Evolutionary conservation across 805 yeast genomes (phyloP).

Genomic region (Saturnispora saitoi): DNA sequence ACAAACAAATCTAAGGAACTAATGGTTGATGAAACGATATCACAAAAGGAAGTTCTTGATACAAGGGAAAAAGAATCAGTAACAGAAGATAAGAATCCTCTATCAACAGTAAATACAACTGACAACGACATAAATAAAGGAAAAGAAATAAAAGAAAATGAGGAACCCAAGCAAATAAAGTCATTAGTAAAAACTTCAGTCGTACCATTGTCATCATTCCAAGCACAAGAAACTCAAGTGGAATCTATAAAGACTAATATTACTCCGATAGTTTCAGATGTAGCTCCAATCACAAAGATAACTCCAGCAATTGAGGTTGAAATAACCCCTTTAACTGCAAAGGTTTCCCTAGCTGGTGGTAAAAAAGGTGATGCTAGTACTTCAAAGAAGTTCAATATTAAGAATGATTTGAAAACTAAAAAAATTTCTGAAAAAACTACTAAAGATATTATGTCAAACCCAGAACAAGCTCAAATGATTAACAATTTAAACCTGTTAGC

Average conservation of each 20-base stretch:
- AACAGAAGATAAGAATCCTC: not conserved
- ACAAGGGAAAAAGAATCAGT: not conserved
- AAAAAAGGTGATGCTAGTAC: not conserved
- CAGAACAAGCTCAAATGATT: slow-evolving; percentile 73
- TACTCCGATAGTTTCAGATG: not conserved
- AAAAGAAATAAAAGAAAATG: too few species aligned
- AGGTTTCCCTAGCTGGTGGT: not conserved
- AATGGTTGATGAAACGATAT: too few species aligned
- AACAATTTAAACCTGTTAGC: slow-evolving; percentile 80
- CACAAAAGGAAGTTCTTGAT: too few species aligned
- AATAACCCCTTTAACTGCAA: not conserved
- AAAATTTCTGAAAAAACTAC: slow-evolving; percentile 14
- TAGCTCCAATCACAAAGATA: not conserved
- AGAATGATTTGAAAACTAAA: not conserved
- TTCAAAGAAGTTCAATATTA: not conserved
- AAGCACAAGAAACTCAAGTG: not conserved
- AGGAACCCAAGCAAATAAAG: too few species aligned
- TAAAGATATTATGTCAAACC: slow-evolving; percentile 32
- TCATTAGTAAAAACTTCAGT: too few species aligned
- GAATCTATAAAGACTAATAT: not conserved
- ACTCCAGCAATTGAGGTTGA: slow-evolving; percentile 6
- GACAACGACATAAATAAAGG: too few species aligned
- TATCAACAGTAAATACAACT: too few species aligned
- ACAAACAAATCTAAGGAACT: not conserved
- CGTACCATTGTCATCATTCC: not conserved